Evolutionary conservation across 1,284 basidiomycete genomes (phyloP), one percentile per base, ranked within the genome.

Genomic region (Cutaneotrichosporon dermatis): DNA sequence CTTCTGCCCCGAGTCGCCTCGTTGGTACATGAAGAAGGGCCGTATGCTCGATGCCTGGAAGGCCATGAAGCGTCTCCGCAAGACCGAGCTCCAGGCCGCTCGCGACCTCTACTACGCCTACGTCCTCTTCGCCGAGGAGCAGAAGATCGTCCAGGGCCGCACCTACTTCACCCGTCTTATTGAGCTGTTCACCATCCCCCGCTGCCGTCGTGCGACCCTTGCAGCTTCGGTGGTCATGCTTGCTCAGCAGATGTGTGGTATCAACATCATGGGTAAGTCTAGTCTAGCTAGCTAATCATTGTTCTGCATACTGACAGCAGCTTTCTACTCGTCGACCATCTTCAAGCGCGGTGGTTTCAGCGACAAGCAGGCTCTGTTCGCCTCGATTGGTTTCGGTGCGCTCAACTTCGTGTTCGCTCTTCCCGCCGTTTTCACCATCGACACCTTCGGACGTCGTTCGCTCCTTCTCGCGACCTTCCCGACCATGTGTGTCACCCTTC

Each of bases 151-250:
- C 80, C 52, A 80, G 42, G 75, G 75, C 40, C 80, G 79, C 13
- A 57, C 53, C 11, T 62, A 62, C 58, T 13, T 56, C 12, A 40
- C 61, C 65, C 81, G 83, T 43, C 76, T 86, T 65, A 34, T 82
- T 25, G 86, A 89, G 71, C 78, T 89, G 58, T 89, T 89, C 76
- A 83, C 82, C 15, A 80, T 89, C 37, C 85, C 84, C 5, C 83
- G 90, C 58, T 85, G 88, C 76, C 82, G 90, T 63, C 82, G 90
- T 54, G 90, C 88, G 0, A 83, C 86, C 1, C 77, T 88, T 39
- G 89, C 85, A 0, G 83, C 85, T 8, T 81, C 81, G 61, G 81
- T 86, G 8, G 86, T 89, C 74, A 90, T 90, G 88, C 84, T 88
- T 69, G 84, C 64, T 7, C 71, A 71, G 60, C 71, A 72, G 57